phyloP scores from a whole-genome alignment of 2,329 filamentous ascomycete species.

The Chrysoporthe deuterocubensis region DNA sequence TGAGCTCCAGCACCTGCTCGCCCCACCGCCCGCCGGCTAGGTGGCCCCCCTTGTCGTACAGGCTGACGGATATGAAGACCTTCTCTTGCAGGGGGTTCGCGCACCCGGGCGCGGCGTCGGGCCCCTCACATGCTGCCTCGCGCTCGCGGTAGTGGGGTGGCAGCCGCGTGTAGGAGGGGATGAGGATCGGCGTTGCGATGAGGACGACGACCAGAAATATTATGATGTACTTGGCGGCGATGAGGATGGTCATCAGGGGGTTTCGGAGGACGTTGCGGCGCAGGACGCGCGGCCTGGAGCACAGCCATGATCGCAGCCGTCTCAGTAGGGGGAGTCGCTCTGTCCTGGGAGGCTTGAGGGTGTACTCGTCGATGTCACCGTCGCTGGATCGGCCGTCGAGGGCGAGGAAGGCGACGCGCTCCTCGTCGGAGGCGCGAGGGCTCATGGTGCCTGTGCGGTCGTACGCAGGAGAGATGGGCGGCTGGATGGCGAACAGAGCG shows the following conservation, averaged over 20 bases:
- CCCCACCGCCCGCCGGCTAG: conserved; percentile 70
- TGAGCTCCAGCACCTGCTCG: conserved; percentile 59
- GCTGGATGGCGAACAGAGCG: not conserved
- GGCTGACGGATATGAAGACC: conserved; percentile 74
- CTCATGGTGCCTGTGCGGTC: conserved; percentile 19
- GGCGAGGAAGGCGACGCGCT: conserved; percentile 28
- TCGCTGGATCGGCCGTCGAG: conserved; percentile 22
- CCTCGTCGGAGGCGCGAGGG: conserved; percentile 21
- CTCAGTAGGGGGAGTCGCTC: conserved; percentile 5
- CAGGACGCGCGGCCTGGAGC: conserved; percentile 25
- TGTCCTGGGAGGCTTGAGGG: conserved; percentile 11
- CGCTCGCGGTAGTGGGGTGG: conserved; percentile 44
- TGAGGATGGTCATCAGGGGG: conserved; percentile 20
- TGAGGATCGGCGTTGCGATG: conserved; percentile 40
- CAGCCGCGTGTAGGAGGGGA: conserved; percentile 48
- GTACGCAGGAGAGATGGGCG: conserved; percentile 6
- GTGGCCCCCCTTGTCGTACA: conserved; percentile 66
- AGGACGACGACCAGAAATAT: conserved; percentile 39
- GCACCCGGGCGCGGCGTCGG: conserved; percentile 38
- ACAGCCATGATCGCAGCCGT: conserved; percentile 22
- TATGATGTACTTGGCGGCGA: conserved; percentile 33
- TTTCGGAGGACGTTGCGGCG: conserved; percentile 26
- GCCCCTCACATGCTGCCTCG: conserved; percentile 37
- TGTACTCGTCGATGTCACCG: conserved; percentile 20
- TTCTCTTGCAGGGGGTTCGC: conserved; percentile 58